A percentile compares a stretch with the other conserved stretches of the same genome.
Conservation (phyloP, 176 grass and related monocot genomes). For the Secale cereale region DNA sequence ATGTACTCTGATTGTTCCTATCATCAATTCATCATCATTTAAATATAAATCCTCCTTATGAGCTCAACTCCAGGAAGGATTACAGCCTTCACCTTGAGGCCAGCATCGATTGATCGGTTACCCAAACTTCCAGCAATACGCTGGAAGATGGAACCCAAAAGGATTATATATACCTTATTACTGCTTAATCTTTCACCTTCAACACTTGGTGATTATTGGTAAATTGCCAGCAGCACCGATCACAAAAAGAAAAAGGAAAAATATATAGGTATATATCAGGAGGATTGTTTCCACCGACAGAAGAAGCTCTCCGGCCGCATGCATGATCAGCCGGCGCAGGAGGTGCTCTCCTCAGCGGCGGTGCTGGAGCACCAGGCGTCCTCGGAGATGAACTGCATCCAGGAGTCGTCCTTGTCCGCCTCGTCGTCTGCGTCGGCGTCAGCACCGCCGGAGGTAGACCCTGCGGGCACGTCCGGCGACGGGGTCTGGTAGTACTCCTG, state of each 20-base stretch:
- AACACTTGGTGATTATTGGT: conserved; percentile 31
- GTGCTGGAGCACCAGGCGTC: conserved; percentile 74
- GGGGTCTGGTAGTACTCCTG: conserved; percentile 53
- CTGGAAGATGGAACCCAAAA: conserved; percentile 34
- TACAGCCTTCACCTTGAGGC: conserved; percentile 42
- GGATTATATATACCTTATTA: conserved; percentile 41
- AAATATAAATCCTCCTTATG: conserved; percentile 38
- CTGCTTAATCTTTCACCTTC: conserved; percentile 26
- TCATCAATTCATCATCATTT: neutral
- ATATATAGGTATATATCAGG: conserved; percentile 32
- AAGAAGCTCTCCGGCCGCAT: neutral
- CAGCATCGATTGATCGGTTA: neutral
- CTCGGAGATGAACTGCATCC: conserved; percentile 94
- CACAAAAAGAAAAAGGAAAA: conserved; percentile 11
- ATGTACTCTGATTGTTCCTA: conserved; percentile 14
- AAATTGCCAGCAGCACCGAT: conserved; percentile 24
- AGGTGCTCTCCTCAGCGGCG: conserved; percentile 53
- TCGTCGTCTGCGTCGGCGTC: conserved; percentile 30
- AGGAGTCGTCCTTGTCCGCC: conserved; percentile 61
- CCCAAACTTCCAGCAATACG: conserved; percentile 43
- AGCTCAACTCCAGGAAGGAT: conserved; percentile 48
- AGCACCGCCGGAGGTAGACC: conserved; percentile 39
- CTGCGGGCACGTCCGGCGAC: conserved; percentile 57
- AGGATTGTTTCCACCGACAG: conserved; percentile 11
- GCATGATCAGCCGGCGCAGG: conserved; percentile 29